Evolutionary conservation across 169 alveolate genomes (phyloP).

Genomic region (Plasmodium chabaudi): DNA sequence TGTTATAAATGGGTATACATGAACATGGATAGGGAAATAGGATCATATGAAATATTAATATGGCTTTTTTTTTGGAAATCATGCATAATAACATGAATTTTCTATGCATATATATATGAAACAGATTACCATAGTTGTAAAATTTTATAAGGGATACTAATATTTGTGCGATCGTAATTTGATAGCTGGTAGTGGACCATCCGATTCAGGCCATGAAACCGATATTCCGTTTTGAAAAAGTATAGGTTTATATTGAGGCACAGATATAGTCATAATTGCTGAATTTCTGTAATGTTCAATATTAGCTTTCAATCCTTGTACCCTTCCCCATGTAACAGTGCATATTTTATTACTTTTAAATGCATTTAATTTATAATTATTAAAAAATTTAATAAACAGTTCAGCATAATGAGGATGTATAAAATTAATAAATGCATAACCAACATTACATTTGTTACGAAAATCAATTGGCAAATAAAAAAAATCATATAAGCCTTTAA

Average conservation of each 20-base stretch:
- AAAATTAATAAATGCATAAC: constrained; percentile 90
- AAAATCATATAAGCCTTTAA: constrained; percentile 86
- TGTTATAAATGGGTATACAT: background rate
- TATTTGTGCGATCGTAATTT: constrained; percentile 72
- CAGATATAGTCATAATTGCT: constrained; percentile 79
- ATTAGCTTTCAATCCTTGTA: constrained; percentile 79
- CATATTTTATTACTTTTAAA: constrained; percentile 79
- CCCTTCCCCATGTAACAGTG: constrained; percentile 80
- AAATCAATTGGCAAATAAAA: constrained; percentile 91
- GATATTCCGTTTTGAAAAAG: constrained; percentile 78
- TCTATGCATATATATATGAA: background rate
- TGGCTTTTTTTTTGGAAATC: no score
- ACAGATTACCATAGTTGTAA: no score
- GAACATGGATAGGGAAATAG: no score
- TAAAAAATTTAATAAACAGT: constrained; percentile 72
- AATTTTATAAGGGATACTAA: background rate
- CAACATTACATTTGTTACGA: constrained; percentile 89
- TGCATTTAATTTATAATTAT: constrained; percentile 71
- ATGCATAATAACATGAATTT: background rate
- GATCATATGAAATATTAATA: no score
- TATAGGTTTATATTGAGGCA: constrained; percentile 79
- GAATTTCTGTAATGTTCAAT: constrained; percentile 80
- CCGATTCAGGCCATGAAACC: constrained; percentile 79
- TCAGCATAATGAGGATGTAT: constrained; percentile 79
- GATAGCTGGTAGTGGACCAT: constrained; percentile 78